Evolutionary conservation across 2,329 filamentous ascomycete genomes (phyloP).

Genomic region (Fusarium luffae): DNA sequence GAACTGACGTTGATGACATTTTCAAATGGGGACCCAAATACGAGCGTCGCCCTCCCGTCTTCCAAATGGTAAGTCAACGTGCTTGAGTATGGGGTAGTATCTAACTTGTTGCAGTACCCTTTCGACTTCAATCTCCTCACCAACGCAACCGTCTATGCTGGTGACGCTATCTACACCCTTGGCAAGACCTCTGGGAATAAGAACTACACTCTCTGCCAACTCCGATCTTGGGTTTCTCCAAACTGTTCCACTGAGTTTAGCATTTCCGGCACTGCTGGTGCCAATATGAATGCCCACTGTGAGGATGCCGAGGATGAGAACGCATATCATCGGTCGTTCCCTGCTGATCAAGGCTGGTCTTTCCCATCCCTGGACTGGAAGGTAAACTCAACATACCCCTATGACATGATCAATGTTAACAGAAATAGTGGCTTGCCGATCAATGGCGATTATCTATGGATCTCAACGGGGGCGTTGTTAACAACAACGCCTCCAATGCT

Average conservation of each 20-base stretch:
- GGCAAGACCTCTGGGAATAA: conserved; percentile 56
- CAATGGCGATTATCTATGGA: conserved; percentile 67
- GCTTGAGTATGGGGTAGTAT: neutral
- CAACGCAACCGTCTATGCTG: conserved; percentile 59
- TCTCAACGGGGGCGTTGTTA: conserved; percentile 65
- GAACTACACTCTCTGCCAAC: conserved; percentile 74
- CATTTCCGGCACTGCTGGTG: conserved; percentile 67
- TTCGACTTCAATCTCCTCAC: conserved; percentile 73
- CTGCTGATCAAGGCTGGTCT: conserved; percentile 47
- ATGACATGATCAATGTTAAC: conserved; percentile 5
- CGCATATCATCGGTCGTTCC: conserved; percentile 62
- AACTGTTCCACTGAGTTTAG: conserved; percentile 73
- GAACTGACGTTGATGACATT: conserved; percentile 73
- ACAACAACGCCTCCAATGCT: conserved; percentile 68
- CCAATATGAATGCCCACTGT: conserved; percentile 70
- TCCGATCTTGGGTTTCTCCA: conserved; percentile 71
- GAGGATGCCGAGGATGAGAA: conserved; percentile 64
- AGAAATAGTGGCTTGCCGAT: conserved; percentile 57
- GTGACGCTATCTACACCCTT: conserved; percentile 73
- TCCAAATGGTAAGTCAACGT: conserved; percentile 55
- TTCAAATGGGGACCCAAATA: conserved; percentile 73
- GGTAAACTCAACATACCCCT: conserved; percentile 25
- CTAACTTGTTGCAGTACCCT: conserved; percentile 59
- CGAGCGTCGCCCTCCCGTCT: conserved; percentile 63
- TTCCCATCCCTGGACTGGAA: conserved; percentile 62